These are phyloP conservation scores for Straminergon stramineum DNA, from an alignment of 225 moss, liverwort and hornwort species.

Conservation along the genomic window DNA sequence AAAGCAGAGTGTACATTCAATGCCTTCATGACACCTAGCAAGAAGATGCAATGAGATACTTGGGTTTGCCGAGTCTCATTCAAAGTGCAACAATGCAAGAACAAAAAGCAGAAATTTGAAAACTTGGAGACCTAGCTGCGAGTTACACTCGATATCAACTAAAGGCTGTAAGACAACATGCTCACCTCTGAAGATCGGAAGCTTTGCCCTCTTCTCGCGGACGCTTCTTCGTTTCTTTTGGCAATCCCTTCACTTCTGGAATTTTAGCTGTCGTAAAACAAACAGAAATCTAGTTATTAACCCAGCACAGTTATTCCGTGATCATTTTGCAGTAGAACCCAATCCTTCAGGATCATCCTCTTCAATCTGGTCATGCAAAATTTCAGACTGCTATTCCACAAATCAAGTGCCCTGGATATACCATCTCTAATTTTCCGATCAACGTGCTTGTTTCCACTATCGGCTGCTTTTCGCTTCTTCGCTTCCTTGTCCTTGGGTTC, in stretches of 20 bases:
- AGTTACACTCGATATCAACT: neutral
- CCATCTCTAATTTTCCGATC: conserved; percentile 30
- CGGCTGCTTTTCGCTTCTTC: conserved; percentile 44
- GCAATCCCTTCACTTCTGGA: neutral
- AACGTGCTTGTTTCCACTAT: neutral
- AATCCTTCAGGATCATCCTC: neutral
- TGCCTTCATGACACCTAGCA: neutral
- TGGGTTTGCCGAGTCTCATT: neutral
- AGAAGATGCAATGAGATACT: neutral
- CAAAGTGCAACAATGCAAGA: neutral
- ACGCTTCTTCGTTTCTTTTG: conserved; percentile 16
- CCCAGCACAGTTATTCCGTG: neutral
- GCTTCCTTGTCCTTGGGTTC: conserved; percentile 4
- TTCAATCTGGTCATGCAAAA: neutral
- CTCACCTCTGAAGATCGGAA: conserved; percentile 50
- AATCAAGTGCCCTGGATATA: neutral
- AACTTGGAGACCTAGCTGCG: neutral
- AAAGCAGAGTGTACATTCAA: neutral
- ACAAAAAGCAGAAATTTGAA: neutral
- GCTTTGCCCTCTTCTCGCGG: conserved; percentile 41
- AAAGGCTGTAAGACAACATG: neutral
- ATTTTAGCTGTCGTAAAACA: neutral
- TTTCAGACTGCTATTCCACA: neutral
- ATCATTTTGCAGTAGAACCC: neutral
- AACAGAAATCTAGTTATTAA: neutral